A percentile compares a stretch with the other conserved stretches of the same genome.
Conservation (phyloP, 176 grass and related monocot genomes). For the Triticum urartu region DNA sequence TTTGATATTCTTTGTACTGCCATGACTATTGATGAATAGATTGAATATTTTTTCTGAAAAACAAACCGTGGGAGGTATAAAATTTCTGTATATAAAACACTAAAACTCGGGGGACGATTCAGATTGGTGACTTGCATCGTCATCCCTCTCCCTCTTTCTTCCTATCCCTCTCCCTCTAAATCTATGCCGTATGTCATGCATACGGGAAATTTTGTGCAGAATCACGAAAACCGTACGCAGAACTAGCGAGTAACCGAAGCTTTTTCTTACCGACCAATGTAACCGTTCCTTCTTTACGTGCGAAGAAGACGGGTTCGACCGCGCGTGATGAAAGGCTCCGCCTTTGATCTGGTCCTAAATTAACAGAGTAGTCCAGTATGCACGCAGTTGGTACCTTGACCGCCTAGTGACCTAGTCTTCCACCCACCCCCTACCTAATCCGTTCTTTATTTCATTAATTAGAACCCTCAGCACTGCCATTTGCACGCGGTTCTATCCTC, state of each 20-base stretch:
- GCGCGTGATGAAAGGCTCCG: not conserved
- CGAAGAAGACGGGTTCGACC: not conserved
- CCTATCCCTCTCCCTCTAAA: not conserved
- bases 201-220: not conserved
- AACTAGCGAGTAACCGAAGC: not conserved
- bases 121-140: not conserved
- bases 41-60: too few relatives aligned
- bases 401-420: not conserved
- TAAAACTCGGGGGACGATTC: not conserved
- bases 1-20: too few relatives aligned
- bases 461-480: slow-evolving; percentile 2
- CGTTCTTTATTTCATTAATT: not conserved
- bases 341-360: not conserved
- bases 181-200: not conserved
- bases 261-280: not conserved
- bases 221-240: not conserved
- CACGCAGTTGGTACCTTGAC: not conserved
- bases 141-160: too few relatives aligned
- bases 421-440: not conserved
- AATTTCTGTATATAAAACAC: not conserved
- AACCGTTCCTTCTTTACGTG: not conserved
- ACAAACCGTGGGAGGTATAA: too few relatives aligned
- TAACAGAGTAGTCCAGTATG: not conserved
- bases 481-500: not conserved
- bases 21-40: too few relatives aligned